These are phyloP conservation scores for Blumeria hordei DNA, from an alignment of 2,329 filamentous ascomycete genomes.

Conservation along the genomic window DNA sequence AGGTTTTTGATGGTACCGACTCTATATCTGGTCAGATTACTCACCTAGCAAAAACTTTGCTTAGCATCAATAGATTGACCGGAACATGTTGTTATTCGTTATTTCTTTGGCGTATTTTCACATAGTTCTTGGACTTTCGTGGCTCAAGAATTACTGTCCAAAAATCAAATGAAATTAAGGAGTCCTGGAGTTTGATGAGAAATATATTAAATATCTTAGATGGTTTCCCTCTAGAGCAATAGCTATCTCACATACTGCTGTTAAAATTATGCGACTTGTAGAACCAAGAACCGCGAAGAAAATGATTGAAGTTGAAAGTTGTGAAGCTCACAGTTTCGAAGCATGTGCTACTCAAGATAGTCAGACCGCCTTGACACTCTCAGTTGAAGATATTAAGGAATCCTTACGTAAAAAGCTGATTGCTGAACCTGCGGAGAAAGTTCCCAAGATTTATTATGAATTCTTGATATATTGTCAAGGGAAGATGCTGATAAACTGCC, in stretches of 20 bases:
- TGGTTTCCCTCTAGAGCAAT: background rate
- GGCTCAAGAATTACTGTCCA: background rate
- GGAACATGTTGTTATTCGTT: background rate
- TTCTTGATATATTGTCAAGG: background rate
- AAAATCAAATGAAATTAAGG: background rate
- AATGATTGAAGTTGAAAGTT: background rate
- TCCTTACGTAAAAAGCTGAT: background rate
- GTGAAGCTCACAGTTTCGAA: background rate
- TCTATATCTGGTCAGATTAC: background rate
- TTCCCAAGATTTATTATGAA: background rate
- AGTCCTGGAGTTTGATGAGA: background rate
- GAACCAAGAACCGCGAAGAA: background rate
- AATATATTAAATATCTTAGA: background rate
- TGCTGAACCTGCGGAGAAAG: background rate
- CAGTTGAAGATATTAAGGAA: background rate
- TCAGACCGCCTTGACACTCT: background rate
- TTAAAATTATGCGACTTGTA: background rate
- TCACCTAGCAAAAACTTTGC: background rate
- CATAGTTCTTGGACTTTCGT: background rate
- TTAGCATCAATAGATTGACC: background rate
- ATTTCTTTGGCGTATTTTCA: background rate
- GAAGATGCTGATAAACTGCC: background rate
- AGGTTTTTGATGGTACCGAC: background rate
- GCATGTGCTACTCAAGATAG: background rate
- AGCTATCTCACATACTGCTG: background rate